phyloP scores from a whole-genome alignment of 2,329 filamentous ascomycete species.

The Verticillium nubilum region DNA sequence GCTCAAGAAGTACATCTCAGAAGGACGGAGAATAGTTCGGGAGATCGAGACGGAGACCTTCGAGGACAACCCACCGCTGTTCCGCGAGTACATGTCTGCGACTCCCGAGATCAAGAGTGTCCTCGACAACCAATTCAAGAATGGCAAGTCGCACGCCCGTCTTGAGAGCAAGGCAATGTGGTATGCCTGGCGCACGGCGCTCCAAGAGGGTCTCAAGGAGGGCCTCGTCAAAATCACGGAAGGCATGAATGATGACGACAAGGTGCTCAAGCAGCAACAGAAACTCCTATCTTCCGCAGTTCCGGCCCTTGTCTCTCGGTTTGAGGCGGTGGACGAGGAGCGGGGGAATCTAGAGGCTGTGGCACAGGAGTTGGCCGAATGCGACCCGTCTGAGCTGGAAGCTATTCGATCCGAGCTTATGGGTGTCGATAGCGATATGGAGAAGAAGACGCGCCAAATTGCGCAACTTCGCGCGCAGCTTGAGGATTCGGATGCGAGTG shows the following conservation, averaged over 20 bases:
- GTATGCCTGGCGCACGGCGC: slow-evolving; percentile 95
- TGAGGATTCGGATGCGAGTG: slow-evolving; percentile 58
- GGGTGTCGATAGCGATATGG: slow-evolving; percentile 61
- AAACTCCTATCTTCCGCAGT: slow-evolving; percentile 61
- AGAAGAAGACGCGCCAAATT: slow-evolving; percentile 62
- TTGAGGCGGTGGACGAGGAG: slow-evolving; percentile 58
- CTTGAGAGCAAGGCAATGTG: slow-evolving; percentile 92
- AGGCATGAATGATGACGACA: slow-evolving; percentile 71
- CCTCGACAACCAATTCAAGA: slow-evolving; percentile 97
- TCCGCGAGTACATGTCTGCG: slow-evolving; percentile 85
- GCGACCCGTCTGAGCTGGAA: slow-evolving; percentile 74
- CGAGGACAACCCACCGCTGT: slow-evolving; percentile 84
- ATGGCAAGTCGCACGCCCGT: slow-evolving; percentile 88
- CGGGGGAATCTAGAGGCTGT: slow-evolving; percentile 62
- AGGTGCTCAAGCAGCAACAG: slow-evolving; percentile 62
- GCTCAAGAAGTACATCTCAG: slow-evolving; percentile 92
- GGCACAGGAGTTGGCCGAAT: slow-evolving; percentile 71
- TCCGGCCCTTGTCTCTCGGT: slow-evolving; percentile 57
- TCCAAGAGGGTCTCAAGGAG: slow-evolving; percentile 74
- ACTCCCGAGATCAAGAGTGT: slow-evolving; percentile 74
- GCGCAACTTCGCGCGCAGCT: slow-evolving; percentile 62
- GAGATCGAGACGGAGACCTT: slow-evolving; percentile 87
- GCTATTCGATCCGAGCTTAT: slow-evolving; percentile 65
- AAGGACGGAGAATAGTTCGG: slow-evolving; percentile 82
- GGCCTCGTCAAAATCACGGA: slow-evolving; percentile 70